phyloP scores from a whole-genome alignment of 306 rosid genomes.

The Cicer chorassanicum region DNA sequence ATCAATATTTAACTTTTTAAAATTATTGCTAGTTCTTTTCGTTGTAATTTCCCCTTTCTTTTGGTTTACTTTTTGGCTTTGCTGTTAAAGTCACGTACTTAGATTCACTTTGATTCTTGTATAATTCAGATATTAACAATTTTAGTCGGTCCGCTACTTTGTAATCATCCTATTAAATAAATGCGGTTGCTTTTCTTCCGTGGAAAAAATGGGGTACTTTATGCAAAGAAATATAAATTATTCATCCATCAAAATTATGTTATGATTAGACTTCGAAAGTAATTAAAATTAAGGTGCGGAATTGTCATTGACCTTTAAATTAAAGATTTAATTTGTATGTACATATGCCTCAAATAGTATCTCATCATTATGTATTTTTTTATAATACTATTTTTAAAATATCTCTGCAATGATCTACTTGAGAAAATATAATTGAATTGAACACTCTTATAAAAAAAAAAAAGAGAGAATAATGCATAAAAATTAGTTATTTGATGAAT shows the following conservation, averaged over 20 bases:
- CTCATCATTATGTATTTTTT: no score
- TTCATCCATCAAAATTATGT: conserved; percentile 20
- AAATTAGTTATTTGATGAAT: no score
- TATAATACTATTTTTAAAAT: no score
- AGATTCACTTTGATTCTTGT: conserved; percentile 38
- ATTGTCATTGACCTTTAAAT: neutral
- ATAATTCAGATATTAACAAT: conserved; percentile 34
- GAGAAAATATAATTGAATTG: no score
- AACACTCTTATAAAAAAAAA: no score
- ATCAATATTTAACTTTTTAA: neutral
- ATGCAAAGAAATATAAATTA: conserved; percentile 40
- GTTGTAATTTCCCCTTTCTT: conserved; percentile 39
- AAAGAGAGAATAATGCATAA: no score
- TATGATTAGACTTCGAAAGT: neutral
- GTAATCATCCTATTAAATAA: conserved; percentile 40
- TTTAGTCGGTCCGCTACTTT: conserved; percentile 38
- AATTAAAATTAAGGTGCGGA: conserved; percentile 6
- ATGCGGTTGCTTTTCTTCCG: conserved; percentile 35
- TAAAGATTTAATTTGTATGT: neutral
- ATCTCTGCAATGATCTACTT: no score
- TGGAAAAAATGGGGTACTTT: conserved; percentile 44
- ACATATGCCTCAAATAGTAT: no score
- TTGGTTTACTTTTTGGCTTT: conserved; percentile 39
- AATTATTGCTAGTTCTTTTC: neutral
- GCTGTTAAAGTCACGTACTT: conserved; percentile 15